Conservation (phyloP, 306 rosid species). For the Arachis stenosperma region DNA sequence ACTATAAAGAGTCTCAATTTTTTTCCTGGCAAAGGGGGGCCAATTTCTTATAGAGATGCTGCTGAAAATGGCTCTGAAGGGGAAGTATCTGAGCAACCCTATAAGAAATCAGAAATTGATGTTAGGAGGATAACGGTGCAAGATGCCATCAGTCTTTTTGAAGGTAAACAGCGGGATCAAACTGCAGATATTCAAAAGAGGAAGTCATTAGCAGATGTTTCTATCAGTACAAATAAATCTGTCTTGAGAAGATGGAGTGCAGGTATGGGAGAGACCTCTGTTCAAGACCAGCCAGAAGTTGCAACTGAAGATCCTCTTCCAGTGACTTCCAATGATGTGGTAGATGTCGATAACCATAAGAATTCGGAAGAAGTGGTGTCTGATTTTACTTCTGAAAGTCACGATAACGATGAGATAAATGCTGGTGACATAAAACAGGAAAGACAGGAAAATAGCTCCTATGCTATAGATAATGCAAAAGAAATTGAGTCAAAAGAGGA, state of each 20-base stretch:
- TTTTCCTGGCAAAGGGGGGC: constrained; percentile 68
- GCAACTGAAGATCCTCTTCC: constrained; percentile 55
- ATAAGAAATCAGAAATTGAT: constrained; percentile 70
- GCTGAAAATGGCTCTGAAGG: constrained; percentile 62
- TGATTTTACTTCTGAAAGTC: constrained; percentile 48
- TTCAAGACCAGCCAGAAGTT: constrained; percentile 56
- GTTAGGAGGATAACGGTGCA: constrained; percentile 89
- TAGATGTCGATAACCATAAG: constrained; percentile 42
- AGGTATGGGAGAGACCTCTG: constrained; percentile 73
- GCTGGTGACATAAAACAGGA: constrained; percentile 51
- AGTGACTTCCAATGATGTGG: constrained; percentile 46
- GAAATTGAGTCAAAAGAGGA: constrained; percentile 51
- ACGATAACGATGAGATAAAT: constrained; percentile 43
- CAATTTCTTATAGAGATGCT: constrained; percentile 54
- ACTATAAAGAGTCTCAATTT: constrained; percentile 84
- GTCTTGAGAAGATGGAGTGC: constrained; percentile 98
- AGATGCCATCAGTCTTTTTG: constrained; percentile 90
- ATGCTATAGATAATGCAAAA: constrained; percentile 48
- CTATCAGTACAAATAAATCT: constrained; percentile 70
- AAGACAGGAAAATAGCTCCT: constrained; percentile 50
- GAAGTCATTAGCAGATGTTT: constrained; percentile 65
- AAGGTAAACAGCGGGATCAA: constrained; percentile 85
- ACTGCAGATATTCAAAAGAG: constrained; percentile 59
- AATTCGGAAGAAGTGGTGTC: constrained; percentile 49
- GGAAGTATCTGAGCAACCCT: constrained; percentile 59